phyloP scores from a whole-genome alignment of 768 basidiomycete genomes.

The Neoboletus subvelutipes region DNA sequence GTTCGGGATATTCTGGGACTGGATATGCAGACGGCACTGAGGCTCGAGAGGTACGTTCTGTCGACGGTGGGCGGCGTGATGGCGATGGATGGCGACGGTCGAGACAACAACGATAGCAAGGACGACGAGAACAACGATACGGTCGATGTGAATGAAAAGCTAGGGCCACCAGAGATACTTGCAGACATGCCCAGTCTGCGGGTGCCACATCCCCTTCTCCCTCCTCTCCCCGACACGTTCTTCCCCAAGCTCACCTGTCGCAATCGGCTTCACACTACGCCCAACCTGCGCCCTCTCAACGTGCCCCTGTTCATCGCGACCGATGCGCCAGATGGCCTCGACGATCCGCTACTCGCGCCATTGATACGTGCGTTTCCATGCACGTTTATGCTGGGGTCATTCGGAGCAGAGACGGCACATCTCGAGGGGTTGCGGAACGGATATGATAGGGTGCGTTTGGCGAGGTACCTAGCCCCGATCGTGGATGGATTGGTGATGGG shows the following conservation, averaged over 20 bases:
- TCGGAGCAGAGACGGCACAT: conserved; percentile 32
- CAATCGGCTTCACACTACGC: conserved; percentile 34
- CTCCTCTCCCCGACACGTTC: conserved; percentile 57
- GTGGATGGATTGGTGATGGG: conserved; percentile 71
- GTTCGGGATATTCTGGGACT: conserved; percentile 49
- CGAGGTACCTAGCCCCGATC: conserved; percentile 53
- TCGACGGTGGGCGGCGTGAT: neutral
- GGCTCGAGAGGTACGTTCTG: conserved; percentile 23
- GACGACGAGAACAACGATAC: neutral
- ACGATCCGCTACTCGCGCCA: conserved; percentile 42
- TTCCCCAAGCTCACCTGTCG: conserved; percentile 36
- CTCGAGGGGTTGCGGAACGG: conserved; percentile 44
- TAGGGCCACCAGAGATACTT: conserved; percentile 20
- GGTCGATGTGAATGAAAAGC: neutral
- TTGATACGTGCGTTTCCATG: conserved; percentile 64
- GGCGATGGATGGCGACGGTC: neutral
- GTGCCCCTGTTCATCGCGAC: conserved; percentile 67
- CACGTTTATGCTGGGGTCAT: conserved; percentile 55
- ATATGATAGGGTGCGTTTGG: conserved; percentile 50
- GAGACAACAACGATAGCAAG: neutral
- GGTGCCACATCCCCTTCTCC: conserved; percentile 29
- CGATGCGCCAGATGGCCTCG: conserved; percentile 44
- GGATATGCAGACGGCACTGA: conserved; percentile 34
- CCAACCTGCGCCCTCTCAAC: conserved; percentile 43
- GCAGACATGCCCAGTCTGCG: conserved; percentile 21